Evolutionary conservation across 2,329 filamentous ascomycete genomes (phyloP).

Genomic region (Fusarium udum): DNA sequence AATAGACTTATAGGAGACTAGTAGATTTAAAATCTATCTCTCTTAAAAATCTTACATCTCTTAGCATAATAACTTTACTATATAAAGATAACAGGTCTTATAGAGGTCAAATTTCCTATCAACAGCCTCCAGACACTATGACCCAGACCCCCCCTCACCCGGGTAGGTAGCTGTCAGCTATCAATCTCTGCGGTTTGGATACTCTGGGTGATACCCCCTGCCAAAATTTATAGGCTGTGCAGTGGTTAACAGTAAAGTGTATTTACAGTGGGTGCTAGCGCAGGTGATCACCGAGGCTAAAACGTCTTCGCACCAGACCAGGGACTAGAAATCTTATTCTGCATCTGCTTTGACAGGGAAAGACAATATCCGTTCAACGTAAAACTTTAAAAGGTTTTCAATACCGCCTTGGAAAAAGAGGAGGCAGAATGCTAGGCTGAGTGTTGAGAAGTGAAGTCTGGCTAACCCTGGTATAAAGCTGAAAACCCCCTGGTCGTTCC

Average conservation of each 20-base stretch:
- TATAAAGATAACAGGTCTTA: no score
- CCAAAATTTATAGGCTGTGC: neutral
- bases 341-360: rapidly evolving
- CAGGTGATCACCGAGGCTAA: neutral
- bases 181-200: neutral
- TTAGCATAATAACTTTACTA: no score
- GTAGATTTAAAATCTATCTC: no score
- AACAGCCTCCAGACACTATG: no score
- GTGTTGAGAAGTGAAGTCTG: neutral
- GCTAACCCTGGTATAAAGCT: neutral
- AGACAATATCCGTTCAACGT: rapidly evolving
- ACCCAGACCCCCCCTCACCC: no score
- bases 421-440: neutral
- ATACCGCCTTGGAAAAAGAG: neutral
- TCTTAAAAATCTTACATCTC: no score
- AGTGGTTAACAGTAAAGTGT: neutral
- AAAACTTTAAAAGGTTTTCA: neutral
- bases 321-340: no score
- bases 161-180: neutral
- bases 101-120: no score
- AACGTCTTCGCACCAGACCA: neutral
- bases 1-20: no score
- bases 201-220: neutral
- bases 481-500: neutral
- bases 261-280: neutral